A percentile compares a stretch with the other conserved stretches of the same genome.
Conservation (phyloP, 257 asterid genomes). For the Pogostemon cablin region DNA sequence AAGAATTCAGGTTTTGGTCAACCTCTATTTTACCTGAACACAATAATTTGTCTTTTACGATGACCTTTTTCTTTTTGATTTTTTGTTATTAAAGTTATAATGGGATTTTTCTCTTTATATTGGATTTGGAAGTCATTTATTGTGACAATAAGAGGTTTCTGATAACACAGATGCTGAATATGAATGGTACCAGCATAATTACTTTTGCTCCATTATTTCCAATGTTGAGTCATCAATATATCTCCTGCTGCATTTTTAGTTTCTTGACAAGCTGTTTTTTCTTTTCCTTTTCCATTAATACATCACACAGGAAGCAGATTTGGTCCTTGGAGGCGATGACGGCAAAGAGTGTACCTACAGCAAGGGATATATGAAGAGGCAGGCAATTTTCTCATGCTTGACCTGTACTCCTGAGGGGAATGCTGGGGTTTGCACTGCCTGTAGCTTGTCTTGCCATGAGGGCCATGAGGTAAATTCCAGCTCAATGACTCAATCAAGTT, state of each 20-base stretch:
- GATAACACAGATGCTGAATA: neutral
- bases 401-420: constrained; percentile 83
- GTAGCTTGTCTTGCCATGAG: constrained; percentile 83
- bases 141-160: neutral
- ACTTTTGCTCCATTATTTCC: neutral
- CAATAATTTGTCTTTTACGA: neutral
- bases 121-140: neutral
- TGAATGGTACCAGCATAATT: neutral
- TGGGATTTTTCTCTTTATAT: neutral
- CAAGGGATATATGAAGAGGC: constrained; percentile 77
- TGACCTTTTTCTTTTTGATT: neutral
- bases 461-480: constrained; percentile 68
- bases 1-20: neutral
- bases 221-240: neutral
- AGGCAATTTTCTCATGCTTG: constrained; percentile 82
- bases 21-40: neutral
- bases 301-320: constrained; percentile 64
- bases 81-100: neutral
- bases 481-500: neutral
- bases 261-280: neutral
- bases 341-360: constrained; percentile 82
- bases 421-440: constrained; percentile 88
- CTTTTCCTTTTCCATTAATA: constrained; percentile 16
- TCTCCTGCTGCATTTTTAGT: neutral
- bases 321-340: constrained; percentile 85